A percentile compares a stretch with the other conserved stretches of the same genome.
Evolutionary conservation across 371 early-diverging fungal genomes (phyloP).

Genomic region (Rhizopus stolonifer): DNA sequence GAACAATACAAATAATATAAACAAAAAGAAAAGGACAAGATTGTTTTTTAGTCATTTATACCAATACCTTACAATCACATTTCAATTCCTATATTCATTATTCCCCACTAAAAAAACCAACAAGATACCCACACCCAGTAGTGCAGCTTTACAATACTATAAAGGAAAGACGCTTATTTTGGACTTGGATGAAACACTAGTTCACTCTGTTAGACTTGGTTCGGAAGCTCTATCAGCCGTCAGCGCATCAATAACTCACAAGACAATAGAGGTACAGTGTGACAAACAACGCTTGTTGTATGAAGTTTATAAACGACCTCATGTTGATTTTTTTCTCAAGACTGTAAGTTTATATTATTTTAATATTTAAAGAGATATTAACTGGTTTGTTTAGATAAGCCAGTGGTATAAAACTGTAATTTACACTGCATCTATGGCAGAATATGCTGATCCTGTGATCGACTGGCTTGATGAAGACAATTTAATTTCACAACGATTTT

Average conservation of each 20-base stretch:
- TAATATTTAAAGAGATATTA: too few species aligned
- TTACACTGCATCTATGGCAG: conserved; percentile 95
- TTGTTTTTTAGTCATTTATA: conserved; percentile 18
- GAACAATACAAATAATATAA: conserved; percentile 3
- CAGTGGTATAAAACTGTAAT: conserved; percentile 98
- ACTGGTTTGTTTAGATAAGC: conserved; percentile 60
- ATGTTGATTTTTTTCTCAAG: conserved; percentile 91
- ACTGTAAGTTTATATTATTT: too few species aligned
- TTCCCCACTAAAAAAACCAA: conserved; percentile 9
- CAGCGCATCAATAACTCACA: conserved; percentile 33
- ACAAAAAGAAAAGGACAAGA: conserved; percentile 9
- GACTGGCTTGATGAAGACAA: conserved; percentile 88
- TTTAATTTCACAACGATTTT: conserved; percentile 78
- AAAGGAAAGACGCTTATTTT: conserved; percentile 85
- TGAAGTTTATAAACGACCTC: conserved; percentile 95
- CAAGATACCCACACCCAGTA: conserved; percentile 12
- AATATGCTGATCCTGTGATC: conserved; percentile 98
- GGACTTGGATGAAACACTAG: conserved; percentile 96
- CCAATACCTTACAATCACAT: conserved; percentile 12
- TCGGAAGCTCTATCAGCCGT: conserved; percentile 22
- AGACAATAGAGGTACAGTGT: conserved; percentile 84
- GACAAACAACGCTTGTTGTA: conserved; percentile 89
- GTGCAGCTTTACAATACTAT: conserved; percentile 29
- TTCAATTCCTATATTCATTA: conserved; percentile 14
- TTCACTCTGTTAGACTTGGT: conserved; percentile 74